phyloP scores from a whole-genome alignment of 192 early-diverging fungal genomes.

The Dimargaris verticillata region DNA sequence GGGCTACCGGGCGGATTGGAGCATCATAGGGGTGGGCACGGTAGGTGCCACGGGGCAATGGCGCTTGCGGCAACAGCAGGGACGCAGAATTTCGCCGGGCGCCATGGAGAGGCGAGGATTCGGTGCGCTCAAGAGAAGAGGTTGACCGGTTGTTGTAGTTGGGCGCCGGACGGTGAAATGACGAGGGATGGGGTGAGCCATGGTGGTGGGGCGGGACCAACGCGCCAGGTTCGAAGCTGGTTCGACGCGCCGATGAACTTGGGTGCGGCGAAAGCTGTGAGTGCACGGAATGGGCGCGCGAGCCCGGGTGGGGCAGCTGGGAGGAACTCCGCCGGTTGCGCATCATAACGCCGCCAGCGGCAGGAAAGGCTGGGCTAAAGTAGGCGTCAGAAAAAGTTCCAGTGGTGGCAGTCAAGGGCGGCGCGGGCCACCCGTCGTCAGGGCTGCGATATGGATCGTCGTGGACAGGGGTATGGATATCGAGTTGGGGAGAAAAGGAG shows the following conservation, averaged over 20 bases:
- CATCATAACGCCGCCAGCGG: neutral
- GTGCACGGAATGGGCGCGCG: no score
- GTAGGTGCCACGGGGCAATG: no score
- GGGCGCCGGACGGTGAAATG: neutral
- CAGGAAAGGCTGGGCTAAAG: constrained; percentile 3
- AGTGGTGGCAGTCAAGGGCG: neutral
- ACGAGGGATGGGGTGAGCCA: neutral
- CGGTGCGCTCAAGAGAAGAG: no score
- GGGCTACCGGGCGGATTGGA: no score
- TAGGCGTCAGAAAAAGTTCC: neutral
- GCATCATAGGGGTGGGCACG: no score
- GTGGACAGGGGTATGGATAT: neutral
- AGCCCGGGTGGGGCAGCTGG: neutral
- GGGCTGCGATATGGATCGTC: neutral
- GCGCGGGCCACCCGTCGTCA: neutral
- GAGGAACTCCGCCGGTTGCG: constrained; percentile 7
- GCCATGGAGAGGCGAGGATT: no score
- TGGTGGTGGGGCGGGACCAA: neutral
- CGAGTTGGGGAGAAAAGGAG: constrained; percentile 6
- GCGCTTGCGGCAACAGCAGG: no score
- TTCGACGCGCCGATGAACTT: no score
- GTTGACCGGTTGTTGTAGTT: no score
- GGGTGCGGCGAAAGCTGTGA: no score
- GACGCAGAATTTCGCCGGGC: no score
- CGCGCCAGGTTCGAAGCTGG: neutral